Conservation (phyloP, 2,329 filamentous ascomycete genomes). For the Aspergillus intermedius region DNA sequence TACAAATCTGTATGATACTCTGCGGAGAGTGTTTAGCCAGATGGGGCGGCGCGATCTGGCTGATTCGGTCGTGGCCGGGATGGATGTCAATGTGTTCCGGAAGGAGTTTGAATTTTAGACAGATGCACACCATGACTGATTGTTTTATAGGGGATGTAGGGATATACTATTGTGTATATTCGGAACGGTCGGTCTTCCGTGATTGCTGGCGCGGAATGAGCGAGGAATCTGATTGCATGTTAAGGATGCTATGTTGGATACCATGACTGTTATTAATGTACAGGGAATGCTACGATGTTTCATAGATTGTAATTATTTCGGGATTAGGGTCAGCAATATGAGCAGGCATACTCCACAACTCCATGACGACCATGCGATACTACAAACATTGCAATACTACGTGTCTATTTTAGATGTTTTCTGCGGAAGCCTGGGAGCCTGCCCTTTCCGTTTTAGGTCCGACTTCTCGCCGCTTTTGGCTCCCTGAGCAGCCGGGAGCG, state of each 20-base stretch:
- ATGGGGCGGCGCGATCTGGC: slow-evolving; percentile 86
- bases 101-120: slow-evolving; percentile 78
- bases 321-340: no score
- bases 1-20: slow-evolving; percentile 92
- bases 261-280: slow-evolving; percentile 4
- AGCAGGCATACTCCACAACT: no score
- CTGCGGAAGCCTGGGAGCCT: no score
- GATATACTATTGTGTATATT: neutral
- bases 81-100: slow-evolving; percentile 84
- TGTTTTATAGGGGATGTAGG: no score
- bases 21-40: slow-evolving; percentile 89
- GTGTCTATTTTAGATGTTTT: no score
- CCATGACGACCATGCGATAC: no score
- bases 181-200: neutral
- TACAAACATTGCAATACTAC: no score
- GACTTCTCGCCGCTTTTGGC: no score
- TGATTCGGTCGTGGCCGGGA: slow-evolving; percentile 78
- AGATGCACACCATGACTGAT: no score
- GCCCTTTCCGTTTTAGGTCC: no score
- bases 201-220: neutral
- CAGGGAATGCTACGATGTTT: neutral
- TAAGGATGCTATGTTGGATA: slow-evolving; percentile 10
- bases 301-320: no score
- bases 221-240: neutral
- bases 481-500: no score